phyloP scores from a whole-genome alignment of 2,329 filamentous ascomycete species.

The Aspergillus floridensis region DNA sequence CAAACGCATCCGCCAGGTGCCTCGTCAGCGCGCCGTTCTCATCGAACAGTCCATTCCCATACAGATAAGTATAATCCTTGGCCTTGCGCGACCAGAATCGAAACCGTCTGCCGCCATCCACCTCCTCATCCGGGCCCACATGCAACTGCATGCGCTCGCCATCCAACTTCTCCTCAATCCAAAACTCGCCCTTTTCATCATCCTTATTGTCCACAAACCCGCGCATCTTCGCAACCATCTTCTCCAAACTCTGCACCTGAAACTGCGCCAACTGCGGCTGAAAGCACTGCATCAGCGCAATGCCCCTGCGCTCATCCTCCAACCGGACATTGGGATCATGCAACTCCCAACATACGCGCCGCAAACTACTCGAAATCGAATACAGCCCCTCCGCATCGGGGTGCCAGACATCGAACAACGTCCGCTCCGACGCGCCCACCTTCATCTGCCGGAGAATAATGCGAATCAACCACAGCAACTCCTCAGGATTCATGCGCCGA shows the following conservation, averaged over 20 bases:
- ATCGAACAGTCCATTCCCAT: conserved; percentile 74
- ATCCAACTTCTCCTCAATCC: conserved; percentile 97
- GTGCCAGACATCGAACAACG: conserved; percentile 80
- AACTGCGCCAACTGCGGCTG: conserved; percentile 94
- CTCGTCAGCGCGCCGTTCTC: conserved; percentile 74
- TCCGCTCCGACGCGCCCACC: conserved; percentile 78
- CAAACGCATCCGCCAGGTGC: conserved; percentile 74
- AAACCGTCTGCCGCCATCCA: conserved; percentile 71
- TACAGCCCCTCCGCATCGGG: conserved; percentile 75
- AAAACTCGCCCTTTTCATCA: conserved; percentile 54
- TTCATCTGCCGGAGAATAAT: conserved; percentile 84
- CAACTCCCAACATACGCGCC: conserved; percentile 92
- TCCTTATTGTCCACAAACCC: conserved; percentile 61
- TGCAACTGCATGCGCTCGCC: conserved; percentile 97
- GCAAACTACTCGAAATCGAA: conserved; percentile 84
- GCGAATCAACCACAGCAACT: conserved; percentile 90
- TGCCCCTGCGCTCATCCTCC: conserved; percentile 69
- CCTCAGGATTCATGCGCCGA: conserved; percentile 84
- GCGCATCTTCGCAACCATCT: conserved; percentile 69
- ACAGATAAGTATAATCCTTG: conserved; percentile 94
- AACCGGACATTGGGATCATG: conserved; percentile 70
- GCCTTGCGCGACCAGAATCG: conserved; percentile 93
- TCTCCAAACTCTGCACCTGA: conserved; percentile 77
- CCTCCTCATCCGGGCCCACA: conserved; percentile 68
- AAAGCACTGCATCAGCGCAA: conserved; percentile 89